Evolutionary conservation across 2,329 filamentous ascomycete genomes (phyloP), one percentile per base, ranked within the genome.

Genomic region (Apiospora phragmitis): DNA sequence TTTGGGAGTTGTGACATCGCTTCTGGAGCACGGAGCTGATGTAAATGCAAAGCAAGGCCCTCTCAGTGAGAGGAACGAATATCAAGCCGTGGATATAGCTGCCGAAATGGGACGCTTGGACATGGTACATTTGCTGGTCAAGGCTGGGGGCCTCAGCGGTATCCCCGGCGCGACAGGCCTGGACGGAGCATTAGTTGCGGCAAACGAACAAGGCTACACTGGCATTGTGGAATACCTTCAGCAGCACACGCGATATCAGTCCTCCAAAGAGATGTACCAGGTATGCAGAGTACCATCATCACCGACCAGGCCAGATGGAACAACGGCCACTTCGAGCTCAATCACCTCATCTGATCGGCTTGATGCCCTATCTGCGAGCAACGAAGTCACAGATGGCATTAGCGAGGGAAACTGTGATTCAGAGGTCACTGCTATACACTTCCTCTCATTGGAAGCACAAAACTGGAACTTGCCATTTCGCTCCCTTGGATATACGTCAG

Each of bases 381-480:
- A 26, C 14, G 49, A 55, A 16, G 2, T 4, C 14, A 32, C 49
- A 8, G 49, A 29, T 29, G 26, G 26, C 26, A 55, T 29, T 12
- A 14, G 14, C 4, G 49, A 32, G 26, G 24, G 0, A 29, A 32
- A 29, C 18, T 12, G 26, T 55, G 4, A 14, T 4, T 24, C 6
- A 12, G 49, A 55, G 12, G 49, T 32, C 8, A 51, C 42, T 14
- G 51, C 51, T 4, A 21, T 69, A 21, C 47, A 69, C 18, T 65
- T 42, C 1, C 72, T 73, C 18, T 71, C 74, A 35, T 71, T 72
- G 6, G 51, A 70, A 9, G 67, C 73, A 6, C 67, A 70, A 14
- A 68, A 67, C 18, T 75, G 76, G 51, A 71, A 76, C 45, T 75
- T 74, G 3, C 76, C 79, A 38, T 74, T 78, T 9, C 78, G 80